Evolutionary conservation across 2,329 filamentous ascomycete species (phyloP).

Genomic region (Gyromitra esculenta): DNA sequence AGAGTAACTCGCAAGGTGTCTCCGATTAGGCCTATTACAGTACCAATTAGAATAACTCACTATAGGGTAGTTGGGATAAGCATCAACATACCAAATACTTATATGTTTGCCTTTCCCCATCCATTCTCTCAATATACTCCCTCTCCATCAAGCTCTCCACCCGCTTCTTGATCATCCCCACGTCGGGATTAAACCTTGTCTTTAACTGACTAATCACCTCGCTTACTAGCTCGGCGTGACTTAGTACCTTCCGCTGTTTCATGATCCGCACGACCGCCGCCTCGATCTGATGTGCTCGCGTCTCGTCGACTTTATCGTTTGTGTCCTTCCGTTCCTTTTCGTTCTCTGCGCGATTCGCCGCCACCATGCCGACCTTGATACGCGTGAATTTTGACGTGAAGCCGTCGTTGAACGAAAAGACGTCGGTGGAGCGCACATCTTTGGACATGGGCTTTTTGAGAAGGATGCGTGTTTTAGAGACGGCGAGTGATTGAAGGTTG

Average conservation of each 20-base stretch:
- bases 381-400: constrained; percentile 72
- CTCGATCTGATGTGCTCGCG: constrained; percentile 65
- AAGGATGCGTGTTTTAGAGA: constrained; percentile 72
- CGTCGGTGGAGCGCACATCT: constrained; percentile 71
- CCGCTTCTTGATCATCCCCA: constrained; percentile 66
- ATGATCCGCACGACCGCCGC: constrained; percentile 67
- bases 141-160: constrained; percentile 67
- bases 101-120: constrained; percentile 62
- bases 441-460: constrained; percentile 74
- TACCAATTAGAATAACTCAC: not conserved
- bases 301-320: constrained; percentile 62
- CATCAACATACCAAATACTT: constrained; percentile 61
- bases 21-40: constrained; percentile 28
- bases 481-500: constrained; percentile 72
- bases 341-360: constrained; percentile 72
- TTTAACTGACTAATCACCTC: constrained; percentile 65
- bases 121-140: constrained; percentile 64
- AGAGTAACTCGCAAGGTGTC: not conserved
- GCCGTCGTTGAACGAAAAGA: constrained; percentile 71
- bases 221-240: constrained; percentile 64
- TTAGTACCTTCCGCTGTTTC: constrained; percentile 66
- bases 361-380: constrained; percentile 73
- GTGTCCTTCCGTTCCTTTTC: constrained; percentile 58
- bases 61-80: not conserved
- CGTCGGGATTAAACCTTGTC: constrained; percentile 65